Base-by-base conservation (phyloP, 208 protist species). In the Crithidia bombi region DNA sequence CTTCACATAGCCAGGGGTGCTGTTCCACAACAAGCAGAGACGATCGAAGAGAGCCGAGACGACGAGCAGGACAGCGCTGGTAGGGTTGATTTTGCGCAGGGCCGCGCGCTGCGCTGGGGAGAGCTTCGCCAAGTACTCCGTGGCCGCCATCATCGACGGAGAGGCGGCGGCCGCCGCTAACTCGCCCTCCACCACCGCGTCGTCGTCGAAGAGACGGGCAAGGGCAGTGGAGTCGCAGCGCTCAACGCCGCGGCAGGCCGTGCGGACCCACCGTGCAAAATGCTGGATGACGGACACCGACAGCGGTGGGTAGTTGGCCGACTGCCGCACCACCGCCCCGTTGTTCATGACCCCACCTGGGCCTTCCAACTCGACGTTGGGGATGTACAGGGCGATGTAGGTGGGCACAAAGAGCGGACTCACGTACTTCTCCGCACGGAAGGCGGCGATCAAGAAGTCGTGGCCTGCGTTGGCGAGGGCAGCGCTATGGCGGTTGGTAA, bases 31-130 rank as follows among this genome's bases (percentile, higher is more conserved):
- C 58, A 88, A 43, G 72, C 90, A 91, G 10, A 91, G 58, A 25
- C 85, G 80, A 43, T 95, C 90, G 68, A 95, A 95, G 10, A 95
- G 74, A 0, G 86, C 59, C 14, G 87, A 84, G 2, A 93, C 87
- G 30, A 95, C 71, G 39, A 95, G 83, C 54, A 95, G 76, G n/a
- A 87, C 77, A 32, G 83, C 74, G 52, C 57, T 86, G 25, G 79
- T 79, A 14, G 90, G 90, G 10, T 71, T 86, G 36, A 90, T 47
- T 64, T 83, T 81, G 9, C 75, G 71, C 17, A 93, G 56, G 3
- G 67, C 70, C 10, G 43, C 59, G 28, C 64, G 59, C 63, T 68
- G 72, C 50, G 32, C 56, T 35, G 66, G 59, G 0, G 68, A 75
- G 17, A 83, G 55, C 28, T 46, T 65, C 3, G 56, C 4, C 58